A percentile compares a stretch with the other conserved stretches of the same genome.
phyloP scores from a whole-genome alignment of 805 yeast species.

The Spathaspora arborariae region DNA sequence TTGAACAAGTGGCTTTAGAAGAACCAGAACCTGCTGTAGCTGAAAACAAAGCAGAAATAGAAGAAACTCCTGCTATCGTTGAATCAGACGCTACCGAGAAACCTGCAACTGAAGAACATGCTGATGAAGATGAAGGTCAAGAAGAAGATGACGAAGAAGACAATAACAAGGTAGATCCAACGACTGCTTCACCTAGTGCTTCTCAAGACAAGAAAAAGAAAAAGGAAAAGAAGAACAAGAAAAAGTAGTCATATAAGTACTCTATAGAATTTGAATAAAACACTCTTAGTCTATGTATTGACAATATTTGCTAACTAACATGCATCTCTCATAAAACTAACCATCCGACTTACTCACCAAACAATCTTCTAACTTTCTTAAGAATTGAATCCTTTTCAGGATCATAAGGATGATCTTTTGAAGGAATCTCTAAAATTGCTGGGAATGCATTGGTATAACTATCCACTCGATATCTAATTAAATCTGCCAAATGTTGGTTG shows the following conservation, averaged over 20 bases:
- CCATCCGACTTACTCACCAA: constrained; percentile 75
- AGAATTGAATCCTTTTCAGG: constrained; percentile 97
- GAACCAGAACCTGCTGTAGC: constrained; percentile 4
- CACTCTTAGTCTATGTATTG: neutral
- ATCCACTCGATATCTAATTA: constrained; percentile 79
- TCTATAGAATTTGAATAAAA: neutral
- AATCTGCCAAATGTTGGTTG: constrained; percentile 93
- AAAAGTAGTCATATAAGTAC: constrained; percentile 2
- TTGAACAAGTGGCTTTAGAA: neutral
- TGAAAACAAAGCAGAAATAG: neutral
- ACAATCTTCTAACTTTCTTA: constrained; percentile 89
- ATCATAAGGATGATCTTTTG: constrained; percentile 97
- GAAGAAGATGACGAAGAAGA: constrained; percentile 9
- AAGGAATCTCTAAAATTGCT: constrained; percentile 93
- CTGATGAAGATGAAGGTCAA: constrained; percentile 9
- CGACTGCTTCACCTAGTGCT: constrained; percentile 7
- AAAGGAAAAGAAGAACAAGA: constrained; percentile 21
- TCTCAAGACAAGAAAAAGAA: constrained; percentile 24
- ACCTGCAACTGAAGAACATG: constrained; percentile 6
- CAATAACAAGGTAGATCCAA: constrained; percentile 5
- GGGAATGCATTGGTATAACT: constrained; percentile 88
- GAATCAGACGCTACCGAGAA: constrained; percentile 10
- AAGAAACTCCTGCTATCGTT: constrained; percentile 4
- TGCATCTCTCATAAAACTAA: neutral
- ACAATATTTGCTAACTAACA: neutral